These are phyloP conservation scores for Nakazawaea sp. DNA, from an alignment of 805 yeast species.

Conservation along the genomic window DNA sequence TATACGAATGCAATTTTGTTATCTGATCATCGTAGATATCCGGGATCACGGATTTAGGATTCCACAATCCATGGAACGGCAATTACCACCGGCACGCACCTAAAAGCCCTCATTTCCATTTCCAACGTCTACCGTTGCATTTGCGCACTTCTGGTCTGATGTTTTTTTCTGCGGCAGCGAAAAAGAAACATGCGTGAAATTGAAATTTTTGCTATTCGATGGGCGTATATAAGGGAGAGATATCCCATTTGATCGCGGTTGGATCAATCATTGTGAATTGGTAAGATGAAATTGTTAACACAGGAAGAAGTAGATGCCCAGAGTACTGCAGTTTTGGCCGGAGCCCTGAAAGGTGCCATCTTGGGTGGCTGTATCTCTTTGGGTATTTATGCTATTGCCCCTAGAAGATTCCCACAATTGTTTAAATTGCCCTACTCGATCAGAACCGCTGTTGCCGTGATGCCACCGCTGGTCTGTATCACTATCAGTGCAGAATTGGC, in stretches of 20 bases:
- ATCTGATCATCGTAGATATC: too few relatives aligned
- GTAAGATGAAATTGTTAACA: slow-evolving; percentile 62
- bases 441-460: slow-evolving; percentile 57
- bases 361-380: slow-evolving; percentile 53
- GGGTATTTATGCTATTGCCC: slow-evolving; percentile 46
- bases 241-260: too few relatives aligned
- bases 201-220: not conserved
- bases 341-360: slow-evolving; percentile 55
- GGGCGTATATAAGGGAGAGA: not conserved
- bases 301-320: slow-evolving; percentile 65
- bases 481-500: slow-evolving; percentile 68
- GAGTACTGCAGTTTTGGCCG: slow-evolving; percentile 46
- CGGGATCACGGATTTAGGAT: too few relatives aligned
- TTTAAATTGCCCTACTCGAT: slow-evolving; percentile 47
- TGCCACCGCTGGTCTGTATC: slow-evolving; percentile 58
- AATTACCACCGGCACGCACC: too few relatives aligned
- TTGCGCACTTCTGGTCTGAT: too few relatives aligned
- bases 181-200: not conserved
- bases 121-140: too few relatives aligned
- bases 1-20: too few relatives aligned
- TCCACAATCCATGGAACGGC: too few relatives aligned
- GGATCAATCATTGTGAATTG: too few relatives aligned
- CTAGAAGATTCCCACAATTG: slow-evolving; percentile 34
- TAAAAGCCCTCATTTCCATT: too few relatives aligned
- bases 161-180: not conserved